phyloP scores from a whole-genome alignment of 345 rosid genomes.

The Citrus cavaleriei region DNA sequence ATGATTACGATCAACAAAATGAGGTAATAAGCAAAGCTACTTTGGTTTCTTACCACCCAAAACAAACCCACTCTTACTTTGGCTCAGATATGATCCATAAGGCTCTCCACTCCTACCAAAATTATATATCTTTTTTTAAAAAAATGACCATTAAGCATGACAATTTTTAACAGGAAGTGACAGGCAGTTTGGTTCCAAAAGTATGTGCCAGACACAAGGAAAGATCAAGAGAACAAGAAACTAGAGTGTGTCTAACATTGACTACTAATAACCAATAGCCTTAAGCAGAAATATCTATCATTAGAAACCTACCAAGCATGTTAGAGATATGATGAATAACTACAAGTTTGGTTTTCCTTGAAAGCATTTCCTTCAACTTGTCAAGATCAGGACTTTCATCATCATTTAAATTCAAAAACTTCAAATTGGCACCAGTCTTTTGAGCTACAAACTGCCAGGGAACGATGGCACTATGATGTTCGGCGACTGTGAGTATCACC shows the following conservation, averaged over 20 bases:
- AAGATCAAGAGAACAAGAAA: not conserved
- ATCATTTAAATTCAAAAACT: constrained; percentile 54
- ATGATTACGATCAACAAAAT: not conserved
- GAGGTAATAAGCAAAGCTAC: not conserved
- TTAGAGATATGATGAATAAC: constrained; percentile 90
- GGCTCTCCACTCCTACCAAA: no score
- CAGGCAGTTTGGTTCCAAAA: not conserved
- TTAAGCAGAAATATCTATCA: not conserved
- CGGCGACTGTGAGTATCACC: constrained; percentile 75
- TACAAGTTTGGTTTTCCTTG: constrained; percentile 72
- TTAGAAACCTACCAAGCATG: constrained; percentile 54
- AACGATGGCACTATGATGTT: constrained; percentile 91
- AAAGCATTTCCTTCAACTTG: constrained; percentile 51
- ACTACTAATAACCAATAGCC: not conserved
- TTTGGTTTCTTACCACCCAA: no score
- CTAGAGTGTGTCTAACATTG: not conserved
- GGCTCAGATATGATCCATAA: no score
- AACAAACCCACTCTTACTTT: no score
- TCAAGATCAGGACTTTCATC: constrained; percentile 63
- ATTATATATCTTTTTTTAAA: no score
- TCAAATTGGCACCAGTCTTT: constrained; percentile 73
- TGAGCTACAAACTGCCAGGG: constrained; percentile 95
- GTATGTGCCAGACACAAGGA: not conserved
- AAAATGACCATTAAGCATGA: no score
- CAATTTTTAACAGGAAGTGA: no score